Evolutionary conservation across 106 monocot genomes (phyloP), one percentile per base, ranked within the genome.

Genomic region (Platanthera guangdongensis): DNA sequence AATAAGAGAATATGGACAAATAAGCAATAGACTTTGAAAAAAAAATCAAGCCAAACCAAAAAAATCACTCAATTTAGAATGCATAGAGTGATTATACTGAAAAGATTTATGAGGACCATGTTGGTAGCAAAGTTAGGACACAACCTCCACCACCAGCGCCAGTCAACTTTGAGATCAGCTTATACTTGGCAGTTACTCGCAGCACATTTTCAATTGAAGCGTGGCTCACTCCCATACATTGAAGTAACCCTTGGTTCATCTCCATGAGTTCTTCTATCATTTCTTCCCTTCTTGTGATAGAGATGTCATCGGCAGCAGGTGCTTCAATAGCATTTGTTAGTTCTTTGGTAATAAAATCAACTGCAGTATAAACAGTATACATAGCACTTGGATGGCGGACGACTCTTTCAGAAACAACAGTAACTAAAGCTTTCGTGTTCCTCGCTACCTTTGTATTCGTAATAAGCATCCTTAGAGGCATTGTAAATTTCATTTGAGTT

Each of bases 111-210:
- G 55, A 86, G 90, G 86, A 92, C 91, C 93, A 39, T 48, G 83
- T 86, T 39, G 91, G 96, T 18, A 93, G 72, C 54, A 89, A 84
- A 47, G 96, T 97, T 84, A 97, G 81, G 57, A 97, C 93, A 77
- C 96, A 97, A 6, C 96, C 96, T 73, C 96, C 96, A 67, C 96
- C 96, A 78, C 96, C 96, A 80, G 96, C 96, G 11, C 93, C 96
- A 18, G 96, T 97, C 60, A 97, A 80, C 78, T 97, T 97, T 18
- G 93, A 93, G 79, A 84, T 75, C 78, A 97, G 73, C 57, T 93
- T 97, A 71, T 84, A 89, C 75, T 89, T 93, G 74, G 87, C 62
- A 8, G 93, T 97, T 19, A 80, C 85, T 57, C 74, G 81, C 83
- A 97, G 80, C 52, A 97, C 93, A 5, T 84, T 86, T 77, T 91